phyloP scores from a whole-genome alignment of 164 flowering plant species.

The Protea cynaroides region DNA sequence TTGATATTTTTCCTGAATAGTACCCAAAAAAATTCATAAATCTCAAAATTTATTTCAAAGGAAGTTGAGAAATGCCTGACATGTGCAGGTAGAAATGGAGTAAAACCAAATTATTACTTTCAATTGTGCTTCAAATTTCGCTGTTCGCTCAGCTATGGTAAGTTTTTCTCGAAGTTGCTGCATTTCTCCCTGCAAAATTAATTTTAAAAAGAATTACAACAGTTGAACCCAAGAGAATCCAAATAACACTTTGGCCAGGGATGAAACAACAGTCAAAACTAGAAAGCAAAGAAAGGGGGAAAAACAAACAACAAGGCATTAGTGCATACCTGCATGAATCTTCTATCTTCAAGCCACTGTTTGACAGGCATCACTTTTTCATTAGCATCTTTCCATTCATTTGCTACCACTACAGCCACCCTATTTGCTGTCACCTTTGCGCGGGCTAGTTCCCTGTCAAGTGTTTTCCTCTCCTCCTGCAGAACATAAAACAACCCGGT shows the following conservation, averaged over 20 bases:
- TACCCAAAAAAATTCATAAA: conserved; percentile 3
- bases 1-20: conserved; percentile 57
- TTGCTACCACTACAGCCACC: conserved; percentile 81
- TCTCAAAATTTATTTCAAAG: background rate
- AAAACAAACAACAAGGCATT: no score
- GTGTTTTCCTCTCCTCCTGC: conserved; percentile 77
- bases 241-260: background rate
- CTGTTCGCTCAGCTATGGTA: conserved; percentile 61
- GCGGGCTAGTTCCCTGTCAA: conserved; percentile 80
- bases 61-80: background rate
- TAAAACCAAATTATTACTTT: conserved; percentile 36
- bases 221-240: background rate
- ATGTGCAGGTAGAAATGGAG: background rate
- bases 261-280: background rate
- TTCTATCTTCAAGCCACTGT: conserved; percentile 78
- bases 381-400: conserved; percentile 88
- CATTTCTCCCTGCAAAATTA: conserved; percentile 67
- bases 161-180: conserved; percentile 82
- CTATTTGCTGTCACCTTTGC: conserved; percentile 85
- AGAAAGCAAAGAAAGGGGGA: background rate
- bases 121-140: conserved; percentile 72
- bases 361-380: conserved; percentile 91
- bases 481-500: background rate
- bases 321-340: conserved; percentile 51
- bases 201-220: background rate